Evolutionary conservation across 805 yeast genomes (phyloP).

Genomic region (Barnettozyma sucrosica): DNA sequence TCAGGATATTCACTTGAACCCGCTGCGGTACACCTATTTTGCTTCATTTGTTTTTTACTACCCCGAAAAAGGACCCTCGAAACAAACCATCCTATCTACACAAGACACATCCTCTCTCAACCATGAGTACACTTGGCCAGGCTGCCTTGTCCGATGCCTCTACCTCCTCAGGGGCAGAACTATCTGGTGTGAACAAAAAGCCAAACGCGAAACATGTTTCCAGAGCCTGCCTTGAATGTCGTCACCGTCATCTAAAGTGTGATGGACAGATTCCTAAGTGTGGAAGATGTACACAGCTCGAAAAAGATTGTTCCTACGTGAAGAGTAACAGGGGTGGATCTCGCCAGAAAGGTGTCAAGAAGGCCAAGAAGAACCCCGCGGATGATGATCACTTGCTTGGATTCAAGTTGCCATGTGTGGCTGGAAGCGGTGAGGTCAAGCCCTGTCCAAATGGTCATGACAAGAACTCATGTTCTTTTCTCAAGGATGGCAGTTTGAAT

Average conservation of each 20-base stretch:
- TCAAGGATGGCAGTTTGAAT: slow-evolving; percentile 12
- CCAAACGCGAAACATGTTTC: slow-evolving; percentile 35
- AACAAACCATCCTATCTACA: neutral
- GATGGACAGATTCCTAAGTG: slow-evolving; percentile 44
- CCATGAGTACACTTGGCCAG: neutral
- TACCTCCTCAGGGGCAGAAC: neutral
- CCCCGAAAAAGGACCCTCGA: neutral
- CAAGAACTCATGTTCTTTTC: slow-evolving; percentile 17
- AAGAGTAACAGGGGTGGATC: slow-evolving; percentile 51
- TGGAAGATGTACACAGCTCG: slow-evolving; percentile 32
- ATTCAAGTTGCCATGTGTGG: slow-evolving; percentile 19
- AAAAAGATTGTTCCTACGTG: slow-evolving; percentile 40
- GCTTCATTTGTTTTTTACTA: neutral
- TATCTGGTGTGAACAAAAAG: slow-evolving; percentile 3
- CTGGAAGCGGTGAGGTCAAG: slow-evolving; percentile 7
- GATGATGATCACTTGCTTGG: neutral
- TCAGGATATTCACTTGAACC: neutral
- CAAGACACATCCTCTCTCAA: neutral
- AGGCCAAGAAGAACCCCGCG: slow-evolving; percentile 6
- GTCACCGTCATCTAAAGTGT: slow-evolving; percentile 46
- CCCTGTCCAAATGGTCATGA: slow-evolving; percentile 25
- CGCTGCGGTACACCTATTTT: neutral
- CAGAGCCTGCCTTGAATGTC: slow-evolving; percentile 46
- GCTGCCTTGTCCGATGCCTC: neutral
- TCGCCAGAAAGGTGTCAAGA: slow-evolving; percentile 42